Base-by-base conservation (phyloP, 257 asterid genomes). In the Gentiana dahurica region DNA sequence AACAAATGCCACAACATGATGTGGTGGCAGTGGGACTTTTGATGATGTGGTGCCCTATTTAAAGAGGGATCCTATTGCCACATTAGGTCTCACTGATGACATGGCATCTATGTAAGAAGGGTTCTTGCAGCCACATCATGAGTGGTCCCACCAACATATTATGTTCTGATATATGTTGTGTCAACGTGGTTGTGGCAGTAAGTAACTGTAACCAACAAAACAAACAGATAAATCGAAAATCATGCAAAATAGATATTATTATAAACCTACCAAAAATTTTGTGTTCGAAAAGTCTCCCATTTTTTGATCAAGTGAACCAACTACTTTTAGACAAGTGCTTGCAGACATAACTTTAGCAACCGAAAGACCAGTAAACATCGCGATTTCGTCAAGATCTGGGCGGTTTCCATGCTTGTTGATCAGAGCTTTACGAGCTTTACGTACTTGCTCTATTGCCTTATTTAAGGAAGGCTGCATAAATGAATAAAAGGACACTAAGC, bases 261-360 rank as follows among this genome's bases (percentile, higher is more conserved):
- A 51, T 13, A 24, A 24, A 7, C 77, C 36, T 77, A 85, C 95
- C 84, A 74, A 34, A 78, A 54, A 78, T 60, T 74, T 81, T 49
- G 75, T 51, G 51, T 53, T 73, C 62, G 54, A 71, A 69, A 43
- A 64, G 48, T 83, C 77, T 55, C 84, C 87, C 15, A 89, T 57
- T 70, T 80, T 89, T 68, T 76, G 89, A 75, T 89, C 92, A 51
- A 89, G 69, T 12, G 95, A 89, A 63, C 92, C 89, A 68, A 89
- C 95, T 15, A 83, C 86, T 67, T 88, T 79, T 49, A 77, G 82
- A 60, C 92, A 86, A 71, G 72, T 80, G 76, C 86, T 72, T 51
- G 81, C 92, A 0, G 86, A 75, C 64, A 59, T 34, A 68, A 86
- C 78, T 65, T 75, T 81, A 58, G 83, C 87, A 9, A 77, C 36